Evolutionary conservation across 805 yeast genomes (phyloP), one percentile per base, ranked within the genome.

Genomic region (Candida montana): DNA sequence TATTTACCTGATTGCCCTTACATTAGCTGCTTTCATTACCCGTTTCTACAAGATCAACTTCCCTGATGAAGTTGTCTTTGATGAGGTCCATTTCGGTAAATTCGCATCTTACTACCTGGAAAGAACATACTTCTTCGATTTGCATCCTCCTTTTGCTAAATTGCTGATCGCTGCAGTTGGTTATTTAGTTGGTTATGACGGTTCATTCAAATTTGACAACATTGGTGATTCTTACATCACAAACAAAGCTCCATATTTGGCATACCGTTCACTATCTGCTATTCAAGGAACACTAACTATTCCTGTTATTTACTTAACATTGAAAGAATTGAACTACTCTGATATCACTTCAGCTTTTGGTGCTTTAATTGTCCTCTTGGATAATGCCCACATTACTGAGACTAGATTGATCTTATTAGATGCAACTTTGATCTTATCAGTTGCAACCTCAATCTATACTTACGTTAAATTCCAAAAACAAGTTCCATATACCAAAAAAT

Each of bases 111-210:
- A 84, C 64, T 91, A 91, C 63, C 66, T 91, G 45, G 85, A 91
- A 63, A 74, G 96, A 48, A 83, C 96, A 0, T 93, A 86, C 63
- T 93, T 88, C 63, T 93, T 93, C 57, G 99, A 93, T 65, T 79
- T 93, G 39, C 99, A 93, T 65, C 99, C 99, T 9, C 99, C 99
- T 18, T 87, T 93, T 63, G 99, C 96, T 41, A 93, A 93, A 62
- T 71, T 93, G 61, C 71, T 90, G 51, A 87, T 91, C 64, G 98
- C 98, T 0, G 73, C 81, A 44, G 87, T 83, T 31, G 99, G 99
- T 33, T 88, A 82, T 72, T 54, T 93, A 19, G 79, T 83, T 39
- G 96, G 97, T 3, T 93, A 87, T 62, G 80, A 83, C 56, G 99
- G 99, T n/a, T 62, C 75, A 11, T 93, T 89, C 72, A 87, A 89